Base-by-base conservation (phyloP, 2,329 filamentous ascomycete genomes). In the Cercospora janseana region DNA sequence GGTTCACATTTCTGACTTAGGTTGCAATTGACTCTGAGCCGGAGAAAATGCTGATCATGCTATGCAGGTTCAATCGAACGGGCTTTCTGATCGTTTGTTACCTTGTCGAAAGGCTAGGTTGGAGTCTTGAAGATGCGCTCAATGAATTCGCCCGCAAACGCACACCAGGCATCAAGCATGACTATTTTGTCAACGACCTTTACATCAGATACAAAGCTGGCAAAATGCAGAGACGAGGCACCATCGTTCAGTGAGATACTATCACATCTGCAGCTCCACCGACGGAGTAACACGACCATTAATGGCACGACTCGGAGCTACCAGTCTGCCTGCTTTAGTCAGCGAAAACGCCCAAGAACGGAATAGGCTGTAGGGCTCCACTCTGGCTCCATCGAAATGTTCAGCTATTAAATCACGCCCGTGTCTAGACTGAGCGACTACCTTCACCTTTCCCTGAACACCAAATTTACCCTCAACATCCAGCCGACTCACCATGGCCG, bases 41-140 rank as follows among this genome's bases (percentile, higher is more conserved):
- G 0, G 2, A 4, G n/a, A 34, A 34, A 9, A 15, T 16, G 31
- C 31, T 10, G 13, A 34, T 4, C 15, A 9, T 15, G n/a, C n/a
- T n/a, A n/a, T n/a, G n/a, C n/a, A 10, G 23, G 12, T 31, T 23
- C 43, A 46, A 12, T 16, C n/a, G 91, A 16, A 96, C 92, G 0
- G 92, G 92, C 0, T 95, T 92, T 67, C 87, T 96, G 65, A 82
- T 97, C 43, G 86, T 88, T 24, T 89, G 85, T 63, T 97, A 96
- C 65, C 75, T 97, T n/a, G 85, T 96, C 10, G 90, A 96, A 72
- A 77, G 82, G 38, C 80, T 86, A 59, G 83, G 81, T 0, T 91
- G 81, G 62, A 74, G 73, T 16, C 80, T 95, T 2, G 80, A 87
- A 61, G 82, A 86, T 47, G 92, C 92, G 1, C 83, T 97, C 53